These are phyloP conservation scores for Penicillium coprophilum DNA, from an alignment of 495 filamentous ascomycete species.

Conservation along the genomic window DNA sequence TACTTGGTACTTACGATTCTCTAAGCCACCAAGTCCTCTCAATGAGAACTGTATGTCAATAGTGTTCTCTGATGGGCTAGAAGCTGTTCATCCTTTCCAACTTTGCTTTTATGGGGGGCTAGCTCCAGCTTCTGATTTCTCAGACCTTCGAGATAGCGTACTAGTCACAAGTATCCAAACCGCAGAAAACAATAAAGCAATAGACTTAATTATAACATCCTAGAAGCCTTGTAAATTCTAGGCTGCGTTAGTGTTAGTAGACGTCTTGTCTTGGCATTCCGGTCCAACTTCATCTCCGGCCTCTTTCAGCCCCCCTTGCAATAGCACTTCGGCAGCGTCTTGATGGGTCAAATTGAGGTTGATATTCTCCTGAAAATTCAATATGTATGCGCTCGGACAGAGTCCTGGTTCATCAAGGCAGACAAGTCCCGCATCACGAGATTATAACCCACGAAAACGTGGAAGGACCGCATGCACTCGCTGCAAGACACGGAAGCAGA, in stretches of 20 bases:
- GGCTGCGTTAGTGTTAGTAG: not conserved
- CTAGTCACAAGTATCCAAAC: not conserved
- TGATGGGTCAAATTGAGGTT: not conserved
- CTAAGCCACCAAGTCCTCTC: not conserved
- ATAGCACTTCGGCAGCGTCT: not conserved
- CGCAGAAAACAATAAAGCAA: not conserved
- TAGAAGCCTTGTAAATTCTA: not conserved
- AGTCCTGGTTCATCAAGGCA: constrained; percentile 24
- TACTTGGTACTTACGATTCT: not conserved
- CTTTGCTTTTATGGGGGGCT: not conserved
- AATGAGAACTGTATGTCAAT: not conserved
- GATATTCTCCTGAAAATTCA: constrained; percentile 8
- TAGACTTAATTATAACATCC: not conserved
- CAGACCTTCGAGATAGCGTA: not conserved
- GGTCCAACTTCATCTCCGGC: constrained; percentile 6
- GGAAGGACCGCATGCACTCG: constrained; percentile 53
- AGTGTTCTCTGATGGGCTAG: not conserved
- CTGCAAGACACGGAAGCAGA: constrained; percentile 55
- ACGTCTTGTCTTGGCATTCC: constrained; percentile 11
- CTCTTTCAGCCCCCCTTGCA: not conserved
- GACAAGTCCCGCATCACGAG: constrained; percentile 27
- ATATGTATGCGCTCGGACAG: constrained; percentile 21
- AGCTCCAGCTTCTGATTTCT: not conserved
- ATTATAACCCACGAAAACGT: constrained; percentile 51
- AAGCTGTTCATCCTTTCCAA: not conserved